Base-by-base conservation (phyloP, 2,329 filamentous ascomycete species). In the Cladosporium sp. region DNA sequence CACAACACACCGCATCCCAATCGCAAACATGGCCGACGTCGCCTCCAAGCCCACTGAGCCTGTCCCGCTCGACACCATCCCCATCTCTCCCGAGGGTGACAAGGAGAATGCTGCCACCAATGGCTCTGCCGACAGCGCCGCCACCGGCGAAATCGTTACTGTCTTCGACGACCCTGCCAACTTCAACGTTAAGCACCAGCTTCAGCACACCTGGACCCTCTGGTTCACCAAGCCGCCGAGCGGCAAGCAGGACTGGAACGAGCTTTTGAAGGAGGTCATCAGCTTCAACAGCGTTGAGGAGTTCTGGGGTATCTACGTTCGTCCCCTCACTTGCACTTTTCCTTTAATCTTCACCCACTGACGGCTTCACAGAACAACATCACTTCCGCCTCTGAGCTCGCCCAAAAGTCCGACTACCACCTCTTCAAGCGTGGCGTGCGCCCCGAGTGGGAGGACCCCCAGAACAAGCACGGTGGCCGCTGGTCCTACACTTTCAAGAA, bases 181-280 rank as follows among this genome's bases (percentile, higher is more conserved):
- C 79, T 98, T 98, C 82, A 98, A 95, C 64, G 93, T 98, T 72
- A 98, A 97, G 80, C 93, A 98, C 71, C 92, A 91, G 59, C 80
- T 98, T 54, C 91, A 95, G 80, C 87, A 96, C 78, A 86, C 88
- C 69, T 98, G 93, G 93, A 97, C 93, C 53, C 78, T 98, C 50
- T 98, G 94, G 94, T 98, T 97, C 78, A 97, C 92, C 65, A 97
- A 97, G 81, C 92, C 93, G 48, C 87, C 92, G 38, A 94, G 85
- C 69, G 91, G 90, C 75, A 96, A 94, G 62, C 67, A 97, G 72
- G 96, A 96, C 79, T 98, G 94, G 93, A 94, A 94, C 61, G 93
- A 98, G 69, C 77, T 97, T 55, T 76, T 98, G 56, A 98, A 98
- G 77, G 90, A 98, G 72, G 92, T 98, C 62, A 96, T 98, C 66